phyloP scores from a whole-genome alignment of 78 protist species.

The Dictyostelium brefeldianum region DNA sequence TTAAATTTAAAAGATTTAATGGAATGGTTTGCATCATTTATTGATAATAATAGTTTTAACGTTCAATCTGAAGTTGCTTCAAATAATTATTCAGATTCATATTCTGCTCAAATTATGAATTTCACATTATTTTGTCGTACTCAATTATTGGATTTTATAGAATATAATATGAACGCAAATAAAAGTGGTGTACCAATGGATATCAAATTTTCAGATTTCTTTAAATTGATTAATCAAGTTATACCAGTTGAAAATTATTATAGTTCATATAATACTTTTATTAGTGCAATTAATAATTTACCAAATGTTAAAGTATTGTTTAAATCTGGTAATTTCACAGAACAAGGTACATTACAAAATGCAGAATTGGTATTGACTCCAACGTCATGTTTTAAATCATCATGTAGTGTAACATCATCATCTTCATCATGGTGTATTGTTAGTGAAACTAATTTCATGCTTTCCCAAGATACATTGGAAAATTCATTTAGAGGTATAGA shows the following conservation, averaged over 20 bases:
- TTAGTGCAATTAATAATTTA: conserved; percentile 12
- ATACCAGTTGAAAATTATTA: neutral
- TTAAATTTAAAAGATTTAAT: neutral
- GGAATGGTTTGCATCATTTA: conserved; percentile 13
- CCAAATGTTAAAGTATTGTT: neutral
- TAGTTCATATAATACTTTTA: neutral
- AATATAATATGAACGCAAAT: neutral
- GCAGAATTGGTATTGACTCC: neutral
- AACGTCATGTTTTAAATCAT: neutral
- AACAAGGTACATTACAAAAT: conserved; percentile 7
- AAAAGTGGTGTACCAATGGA: neutral
- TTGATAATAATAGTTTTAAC: neutral
- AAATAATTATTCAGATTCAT: neutral
- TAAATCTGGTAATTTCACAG: conserved; percentile 13
- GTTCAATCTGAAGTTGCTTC: neutral
- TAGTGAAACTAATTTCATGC: neutral
- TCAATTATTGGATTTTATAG: neutral
- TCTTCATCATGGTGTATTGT: neutral
- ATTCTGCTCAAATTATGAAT: neutral
- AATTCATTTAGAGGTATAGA: conserved; percentile 11
- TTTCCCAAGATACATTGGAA: neutral
- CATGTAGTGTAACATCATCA: neutral
- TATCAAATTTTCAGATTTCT: neutral
- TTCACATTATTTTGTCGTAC: neutral
- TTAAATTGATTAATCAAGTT: neutral